Conservation (phyloP, 2,329 filamentous ascomycete genomes). For the Aspergillus ibericus region DNA sequence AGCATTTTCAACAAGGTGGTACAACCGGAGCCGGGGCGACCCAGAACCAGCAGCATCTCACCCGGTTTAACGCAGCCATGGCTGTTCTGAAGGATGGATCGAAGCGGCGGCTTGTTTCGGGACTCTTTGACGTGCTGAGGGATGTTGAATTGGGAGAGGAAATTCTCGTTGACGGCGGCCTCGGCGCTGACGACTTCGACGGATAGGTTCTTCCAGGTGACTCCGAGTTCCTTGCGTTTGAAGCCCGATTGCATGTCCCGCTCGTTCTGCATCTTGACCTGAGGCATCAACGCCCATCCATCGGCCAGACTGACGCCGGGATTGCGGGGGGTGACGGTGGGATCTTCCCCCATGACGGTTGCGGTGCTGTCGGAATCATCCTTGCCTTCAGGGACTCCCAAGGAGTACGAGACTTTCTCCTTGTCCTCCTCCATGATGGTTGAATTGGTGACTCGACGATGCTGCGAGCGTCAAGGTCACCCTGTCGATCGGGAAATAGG, state of each 20-base stretch:
- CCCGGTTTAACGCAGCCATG: conserved; percentile 71
- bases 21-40: conserved; percentile 68
- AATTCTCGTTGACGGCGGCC: conserved; percentile 65
- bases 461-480: background rate
- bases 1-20: conserved; percentile 70
- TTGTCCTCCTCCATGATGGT: conserved; percentile 1
- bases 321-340: conserved; percentile 9
- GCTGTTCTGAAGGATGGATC: conserved; percentile 64
- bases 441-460: background rate
- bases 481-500: background rate
- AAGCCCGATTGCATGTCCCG: conserved; percentile 49
- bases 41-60: conserved; percentile 70
- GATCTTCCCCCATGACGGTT: conserved; percentile 29
- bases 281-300: conserved; percentile 54
- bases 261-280: conserved; percentile 47
- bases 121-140: conserved; percentile 55
- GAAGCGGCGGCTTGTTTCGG: conserved; percentile 57
- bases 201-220: conserved; percentile 65
- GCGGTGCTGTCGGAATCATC: conserved; percentile 31
- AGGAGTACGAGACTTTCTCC: background rate
- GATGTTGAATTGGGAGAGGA: conserved; percentile 60
- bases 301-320: conserved; percentile 26
- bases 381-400: background rate
- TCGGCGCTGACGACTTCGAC: conserved; percentile 63
- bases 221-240: conserved; percentile 56